These are phyloP conservation scores for Epichloe scottii DNA, from an alignment of 2,329 filamentous ascomycete species.

Conservation along the genomic window DNA sequence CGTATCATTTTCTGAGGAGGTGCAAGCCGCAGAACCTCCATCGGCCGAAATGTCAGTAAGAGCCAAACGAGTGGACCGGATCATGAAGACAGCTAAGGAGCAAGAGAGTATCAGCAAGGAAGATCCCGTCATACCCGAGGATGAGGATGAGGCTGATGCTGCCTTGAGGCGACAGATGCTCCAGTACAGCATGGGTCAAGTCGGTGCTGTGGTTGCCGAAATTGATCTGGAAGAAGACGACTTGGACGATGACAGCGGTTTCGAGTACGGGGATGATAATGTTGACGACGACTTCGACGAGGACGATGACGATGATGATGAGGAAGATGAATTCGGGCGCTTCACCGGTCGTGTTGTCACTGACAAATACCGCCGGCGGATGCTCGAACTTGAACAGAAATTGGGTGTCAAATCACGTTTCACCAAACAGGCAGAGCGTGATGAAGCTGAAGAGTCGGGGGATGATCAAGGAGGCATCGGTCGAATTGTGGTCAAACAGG, in stretches of 20 bases:
- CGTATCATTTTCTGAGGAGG: constrained; percentile 51
- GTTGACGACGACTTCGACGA: constrained; percentile 37
- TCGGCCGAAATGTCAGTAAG: constrained; percentile 23
- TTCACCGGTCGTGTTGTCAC: constrained; percentile 54
- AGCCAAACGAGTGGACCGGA: constrained; percentile 38
- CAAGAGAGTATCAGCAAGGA: constrained; percentile 35
- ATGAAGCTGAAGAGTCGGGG: constrained; percentile 19
- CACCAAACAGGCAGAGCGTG: constrained; percentile 39
- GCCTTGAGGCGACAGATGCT: constrained; percentile 78
- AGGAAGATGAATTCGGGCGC: constrained; percentile 66
- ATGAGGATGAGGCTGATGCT: constrained; percentile 72
- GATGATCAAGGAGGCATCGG: constrained; percentile 42
- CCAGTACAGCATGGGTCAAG: constrained; percentile 75
- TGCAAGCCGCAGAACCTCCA: constrained; percentile 17
- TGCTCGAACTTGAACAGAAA: constrained; percentile 73
- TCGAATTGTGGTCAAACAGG: constrained; percentile 36
- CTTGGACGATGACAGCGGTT: constrained; percentile 39
- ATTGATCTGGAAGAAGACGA: constrained; percentile 66
- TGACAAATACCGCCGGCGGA: constrained; percentile 65
- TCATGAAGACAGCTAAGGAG: constrained; percentile 44
- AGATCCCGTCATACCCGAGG: constrained; percentile 48
- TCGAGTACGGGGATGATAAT: constrained; percentile 39
- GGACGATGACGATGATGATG: constrained; percentile 44
- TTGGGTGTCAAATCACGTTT: constrained; percentile 47
- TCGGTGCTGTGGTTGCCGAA: constrained; percentile 86